Percentiles rank a stretch among this genome's conserved stretches.
Evolutionary conservation across 768 basidiomycete species (phyloP).

Genomic region (Lactifluus rugatus): DNA sequence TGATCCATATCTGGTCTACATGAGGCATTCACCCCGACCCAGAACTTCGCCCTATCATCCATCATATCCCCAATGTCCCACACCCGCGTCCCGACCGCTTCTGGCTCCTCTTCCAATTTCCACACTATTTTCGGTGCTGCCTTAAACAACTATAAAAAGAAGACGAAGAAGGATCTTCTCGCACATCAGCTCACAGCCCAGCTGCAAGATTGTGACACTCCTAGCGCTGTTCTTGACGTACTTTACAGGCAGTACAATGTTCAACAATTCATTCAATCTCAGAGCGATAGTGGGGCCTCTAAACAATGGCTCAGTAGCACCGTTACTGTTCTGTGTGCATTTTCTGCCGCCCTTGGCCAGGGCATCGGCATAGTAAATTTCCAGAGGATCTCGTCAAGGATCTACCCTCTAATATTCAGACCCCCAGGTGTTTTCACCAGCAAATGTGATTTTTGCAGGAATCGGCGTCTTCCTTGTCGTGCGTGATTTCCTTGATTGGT

Average conservation of each 20-base stretch:
- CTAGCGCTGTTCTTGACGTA: background rate
- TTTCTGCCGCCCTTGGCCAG: background rate
- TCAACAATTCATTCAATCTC: background rate
- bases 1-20: too few species aligned
- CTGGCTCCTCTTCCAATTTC: background rate
- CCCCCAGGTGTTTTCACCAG: background rate
- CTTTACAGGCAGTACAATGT: background rate
- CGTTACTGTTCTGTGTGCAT: background rate
- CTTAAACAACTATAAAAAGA: too few species aligned
- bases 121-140: background rate
- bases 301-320: background rate
- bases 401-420: background rate
- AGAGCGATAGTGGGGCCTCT: background rate
- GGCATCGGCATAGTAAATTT: background rate
- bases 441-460: conserved; percentile 1
- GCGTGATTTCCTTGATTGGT: background rate
- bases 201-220: background rate
- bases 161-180: background rate
- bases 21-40: too few species aligned
- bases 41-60: too few species aligned
- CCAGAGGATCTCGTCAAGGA: background rate
- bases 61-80: too few species aligned
- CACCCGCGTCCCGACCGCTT: too few species aligned
- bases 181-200: background rate
- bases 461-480: background rate